A percentile compares a stretch with the other conserved stretches of the same genome.
phyloP scores from a whole-genome alignment of 129 eudicot species.

The Chrysanthemum lavandulifolium region DNA sequence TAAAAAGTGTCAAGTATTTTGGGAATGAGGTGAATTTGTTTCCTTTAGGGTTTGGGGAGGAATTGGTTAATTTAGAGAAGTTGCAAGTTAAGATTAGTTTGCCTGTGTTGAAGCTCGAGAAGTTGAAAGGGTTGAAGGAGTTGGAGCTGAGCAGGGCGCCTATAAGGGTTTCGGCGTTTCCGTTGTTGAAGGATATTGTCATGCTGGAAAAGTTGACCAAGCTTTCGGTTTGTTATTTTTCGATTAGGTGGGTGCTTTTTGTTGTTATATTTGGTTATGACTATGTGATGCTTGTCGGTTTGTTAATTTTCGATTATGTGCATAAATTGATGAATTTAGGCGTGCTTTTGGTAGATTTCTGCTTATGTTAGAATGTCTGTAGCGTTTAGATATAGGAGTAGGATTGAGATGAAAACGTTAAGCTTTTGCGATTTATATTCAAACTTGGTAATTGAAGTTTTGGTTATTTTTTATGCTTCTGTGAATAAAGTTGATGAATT shows the following conservation, averaged over 20 bases:
- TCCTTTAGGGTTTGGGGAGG: constrained; percentile 58
- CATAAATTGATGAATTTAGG: not conserved
- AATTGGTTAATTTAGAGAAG: constrained; percentile 57
- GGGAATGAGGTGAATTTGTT: constrained; percentile 80
- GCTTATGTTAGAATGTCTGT: constrained; percentile 10
- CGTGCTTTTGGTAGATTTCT: not conserved
- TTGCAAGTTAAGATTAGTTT: constrained; percentile 68
- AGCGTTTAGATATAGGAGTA: not conserved
- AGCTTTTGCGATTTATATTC: constrained; percentile 1
- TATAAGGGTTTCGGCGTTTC: constrained; percentile 60
- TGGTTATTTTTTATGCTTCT: no score
- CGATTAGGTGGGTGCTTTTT: constrained; percentile 50
- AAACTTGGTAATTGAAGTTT: not conserved
- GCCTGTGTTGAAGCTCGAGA: constrained; percentile 54
- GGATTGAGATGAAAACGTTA: not conserved
- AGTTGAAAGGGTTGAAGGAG: constrained; percentile 74
- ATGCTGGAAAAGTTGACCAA: constrained; percentile 68
- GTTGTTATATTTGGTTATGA: not conserved
- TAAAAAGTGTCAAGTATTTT: constrained; percentile 71
- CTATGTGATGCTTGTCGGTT: constrained; percentile 33
- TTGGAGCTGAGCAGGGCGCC: constrained; percentile 81
- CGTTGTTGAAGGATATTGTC: constrained; percentile 63
- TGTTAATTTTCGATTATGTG: constrained; percentile 58
- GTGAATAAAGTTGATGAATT: no score
- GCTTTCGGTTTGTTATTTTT: constrained; percentile 84